phyloP scores from a whole-genome alignment of 768 basidiomycete genomes.

The Psilocybe cyanescens region DNA sequence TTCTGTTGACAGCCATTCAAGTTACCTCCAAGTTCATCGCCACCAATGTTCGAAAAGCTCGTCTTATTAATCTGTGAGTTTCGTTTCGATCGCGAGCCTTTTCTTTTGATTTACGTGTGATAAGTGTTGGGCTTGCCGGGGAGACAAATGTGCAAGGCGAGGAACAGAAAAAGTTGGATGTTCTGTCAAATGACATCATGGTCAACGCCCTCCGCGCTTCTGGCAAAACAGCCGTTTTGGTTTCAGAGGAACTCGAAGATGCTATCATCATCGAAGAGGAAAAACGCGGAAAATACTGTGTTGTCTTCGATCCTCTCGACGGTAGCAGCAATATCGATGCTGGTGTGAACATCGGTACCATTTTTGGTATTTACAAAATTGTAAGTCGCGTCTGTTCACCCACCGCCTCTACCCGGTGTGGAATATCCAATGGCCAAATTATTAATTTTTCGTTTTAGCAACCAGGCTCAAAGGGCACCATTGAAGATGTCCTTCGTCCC shows the following conservation, averaged over 20 bases:
- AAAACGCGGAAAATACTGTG: conserved; percentile 89
- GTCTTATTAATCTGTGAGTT: conserved; percentile 93
- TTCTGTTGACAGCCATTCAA: conserved; percentile 95
- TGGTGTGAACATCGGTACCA: conserved; percentile 97
- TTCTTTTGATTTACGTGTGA: conserved; percentile 9
- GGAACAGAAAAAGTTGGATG: conserved; percentile 99
- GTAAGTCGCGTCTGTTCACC: conserved; percentile 49
- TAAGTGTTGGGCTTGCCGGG: conserved; percentile 94
- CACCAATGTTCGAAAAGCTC: conserved; percentile 95
- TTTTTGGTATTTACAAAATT: conserved; percentile 95
- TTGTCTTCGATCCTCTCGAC: conserved; percentile 98
- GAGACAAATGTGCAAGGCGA: conserved; percentile 98
- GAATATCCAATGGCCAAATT: conserved; percentile 1
- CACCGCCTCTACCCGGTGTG: not conserved
- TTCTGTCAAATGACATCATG: conserved; percentile 99
- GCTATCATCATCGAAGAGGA: conserved; percentile 87
- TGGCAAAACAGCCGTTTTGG: conserved; percentile 96
- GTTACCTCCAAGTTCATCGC: conserved; percentile 97
- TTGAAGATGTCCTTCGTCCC: conserved; percentile 90
- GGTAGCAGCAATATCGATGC: conserved; percentile 98
- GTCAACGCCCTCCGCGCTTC: conserved; percentile 94
- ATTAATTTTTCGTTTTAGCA: conserved; percentile 44
- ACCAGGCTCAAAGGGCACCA: conserved; percentile 75
- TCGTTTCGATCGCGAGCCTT: not conserved
- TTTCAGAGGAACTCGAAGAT: conserved; percentile 94